Percentiles rank a stretch among this genome's conserved stretches.
Conservation (phyloP, 768 basidiomycete genomes). For the Lanmaoa rubissima region DNA sequence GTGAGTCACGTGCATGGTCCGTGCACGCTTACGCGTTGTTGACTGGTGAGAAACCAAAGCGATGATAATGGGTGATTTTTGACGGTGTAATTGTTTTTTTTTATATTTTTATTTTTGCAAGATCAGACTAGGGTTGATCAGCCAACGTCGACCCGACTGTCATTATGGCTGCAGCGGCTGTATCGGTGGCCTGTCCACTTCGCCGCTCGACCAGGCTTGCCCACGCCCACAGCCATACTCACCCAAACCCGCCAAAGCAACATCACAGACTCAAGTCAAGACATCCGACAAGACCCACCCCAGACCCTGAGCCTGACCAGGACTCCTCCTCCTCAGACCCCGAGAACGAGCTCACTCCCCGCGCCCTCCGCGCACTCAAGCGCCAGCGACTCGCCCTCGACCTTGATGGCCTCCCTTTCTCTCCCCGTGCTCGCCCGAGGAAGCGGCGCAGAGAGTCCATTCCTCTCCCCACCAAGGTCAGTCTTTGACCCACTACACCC, state of each 20-base stretch:
- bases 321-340: constrained; percentile 22
- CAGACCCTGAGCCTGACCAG: constrained; percentile 20
- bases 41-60: constrained; percentile 10
- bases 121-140: constrained; percentile 9
- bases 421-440: constrained; percentile 9
- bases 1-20: constrained; percentile 28
- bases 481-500: background rate
- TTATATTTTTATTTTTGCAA: background rate
- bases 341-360: constrained; percentile 34
- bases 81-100: background rate
- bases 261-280: background rate
- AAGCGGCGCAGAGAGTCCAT: constrained; percentile 23
- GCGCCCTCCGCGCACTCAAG: constrained; percentile 35
- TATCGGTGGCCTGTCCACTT: constrained; percentile 30
- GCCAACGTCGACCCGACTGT: constrained; percentile 17
- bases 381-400: constrained; percentile 33
- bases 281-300: background rate
- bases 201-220: constrained; percentile 30
- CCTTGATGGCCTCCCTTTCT: constrained; percentile 26
- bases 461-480: background rate
- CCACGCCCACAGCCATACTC: constrained; percentile 15
- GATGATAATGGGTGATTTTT: background rate
- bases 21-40: constrained; percentile 25
- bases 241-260: background rate
- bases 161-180: constrained; percentile 31